Evolutionary conservation across 2,329 filamentous ascomycete genomes (phyloP), one percentile per base, ranked within the genome.

Genomic region (Clathrospora elynae): DNA sequence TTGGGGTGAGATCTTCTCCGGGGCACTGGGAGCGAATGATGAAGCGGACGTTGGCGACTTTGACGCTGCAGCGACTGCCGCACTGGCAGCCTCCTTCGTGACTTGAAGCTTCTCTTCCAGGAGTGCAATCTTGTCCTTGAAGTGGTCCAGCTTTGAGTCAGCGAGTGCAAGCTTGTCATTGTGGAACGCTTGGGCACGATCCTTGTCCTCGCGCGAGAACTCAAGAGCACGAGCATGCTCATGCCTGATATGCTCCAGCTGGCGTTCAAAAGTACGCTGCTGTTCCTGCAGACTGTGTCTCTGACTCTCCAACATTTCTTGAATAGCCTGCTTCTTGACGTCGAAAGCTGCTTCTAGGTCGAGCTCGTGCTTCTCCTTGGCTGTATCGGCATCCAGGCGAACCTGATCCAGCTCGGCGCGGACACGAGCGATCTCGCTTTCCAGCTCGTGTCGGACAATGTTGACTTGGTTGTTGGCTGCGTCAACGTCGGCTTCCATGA

Each of bases 21-120:
- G 87, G 3, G 74, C 71, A n/a, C 68, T 19, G 64, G 57, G 33
- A 64, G 66, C 55, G 68, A 53, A 55, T 16, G 51, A 44, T 32
- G 51, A 53, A 18, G 55, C 67, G 30, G 72, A 70, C 46, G 76
- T 66, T 5, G 78, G 78, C 7, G 78, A 75, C 24, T 74, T 74
- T 16, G 75, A 30, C 14, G 73, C 68, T 17, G 88, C 90, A 22
- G 88, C 90, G 68, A 83, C 90, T 11, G 91, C 92, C 24, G 90
- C 90, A 47, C 84, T 83, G 7, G 90, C 91, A 20, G 91, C 91
- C 64, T 90, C 84, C 67, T 91, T 91, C 16, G 92, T 86, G 57
- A 97, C 87, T 58, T 95, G 86, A 11, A 99, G 80, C 70, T 90
- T 92, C 68, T 96, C 91, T 67, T 96, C 90, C 1, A 97, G 78